Evolutionary conservation across 2,329 filamentous ascomycete genomes (phyloP).

Genomic region (Penicillium sp.): DNA sequence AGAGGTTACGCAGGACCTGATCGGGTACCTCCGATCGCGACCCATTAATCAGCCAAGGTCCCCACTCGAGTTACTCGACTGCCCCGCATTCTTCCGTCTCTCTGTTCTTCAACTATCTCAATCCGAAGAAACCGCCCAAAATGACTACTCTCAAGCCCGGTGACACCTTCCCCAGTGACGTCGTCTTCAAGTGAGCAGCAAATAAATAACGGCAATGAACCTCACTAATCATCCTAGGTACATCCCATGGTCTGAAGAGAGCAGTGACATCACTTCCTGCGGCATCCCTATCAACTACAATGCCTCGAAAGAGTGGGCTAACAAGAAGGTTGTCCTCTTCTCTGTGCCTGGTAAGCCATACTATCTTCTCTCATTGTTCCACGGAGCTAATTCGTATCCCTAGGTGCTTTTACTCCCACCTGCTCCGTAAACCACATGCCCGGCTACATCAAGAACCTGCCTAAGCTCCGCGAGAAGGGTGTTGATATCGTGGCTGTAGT

Average conservation of each 20-base stretch:
- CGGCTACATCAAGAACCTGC: slow-evolving; percentile 66
- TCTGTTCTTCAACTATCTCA: background rate
- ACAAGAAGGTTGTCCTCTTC: slow-evolving; percentile 69
- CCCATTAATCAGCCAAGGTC: background rate
- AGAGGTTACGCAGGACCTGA: background rate
- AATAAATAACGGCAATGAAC: background rate
- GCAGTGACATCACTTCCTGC: slow-evolving; percentile 65
- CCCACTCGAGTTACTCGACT: background rate
- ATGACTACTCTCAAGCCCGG: slow-evolving; percentile 69
- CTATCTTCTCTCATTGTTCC: background rate
- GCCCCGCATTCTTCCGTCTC: slow-evolving; percentile 1
- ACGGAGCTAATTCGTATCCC: background rate
- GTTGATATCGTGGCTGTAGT: slow-evolving; percentile 75
- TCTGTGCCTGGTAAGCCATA: slow-evolving; percentile 56
- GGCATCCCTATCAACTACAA: slow-evolving; percentile 73
- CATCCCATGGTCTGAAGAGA: slow-evolving; percentile 69
- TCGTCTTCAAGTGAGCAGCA: slow-evolving; percentile 62
- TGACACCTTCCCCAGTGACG: slow-evolving; percentile 72
- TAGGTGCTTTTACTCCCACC: slow-evolving; percentile 75
- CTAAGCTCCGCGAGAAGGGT: slow-evolving; percentile 67
- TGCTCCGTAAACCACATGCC: slow-evolving; percentile 76
- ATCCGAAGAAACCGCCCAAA: background rate
- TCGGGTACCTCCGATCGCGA: slow-evolving; percentile 3
- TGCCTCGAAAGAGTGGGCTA: slow-evolving; percentile 68
- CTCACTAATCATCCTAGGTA: slow-evolving; percentile 48